Evolutionary conservation across 2,329 filamentous ascomycete species (phyloP), one percentile per base, ranked within the genome.

Genomic region (Fusarium newnesense): DNA sequence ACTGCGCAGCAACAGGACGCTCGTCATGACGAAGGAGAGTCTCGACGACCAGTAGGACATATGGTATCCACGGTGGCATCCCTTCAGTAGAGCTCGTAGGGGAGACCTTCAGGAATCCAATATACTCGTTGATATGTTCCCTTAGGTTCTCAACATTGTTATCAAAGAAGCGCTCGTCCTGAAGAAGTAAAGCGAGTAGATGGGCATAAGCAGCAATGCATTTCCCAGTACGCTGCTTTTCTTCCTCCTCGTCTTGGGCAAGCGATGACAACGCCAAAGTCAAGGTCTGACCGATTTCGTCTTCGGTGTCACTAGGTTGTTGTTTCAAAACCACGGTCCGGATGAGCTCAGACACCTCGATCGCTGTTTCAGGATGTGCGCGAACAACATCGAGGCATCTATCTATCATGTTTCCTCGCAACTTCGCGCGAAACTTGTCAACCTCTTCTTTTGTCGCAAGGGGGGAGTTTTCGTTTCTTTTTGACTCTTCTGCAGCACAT

Each of bases 21-120:
- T 94, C 92, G 81, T 98, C 96, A 76, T 97, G 93, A 19, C 93
- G 92, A n/a, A 99, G 86, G 37, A 98, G 86, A 60, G 93, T 93
- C 85, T 99, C 96, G 54, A 98, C 87, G 56, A 99, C 93, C 21
- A 98, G 87, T 39, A 99, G 86, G 37, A 98, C 91, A 78, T 96
- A 95, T 18, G 94, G 93, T 72, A 98, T 92, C 95, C 96, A 99
- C 4, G 94, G 93, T 9, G 95, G 93, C n/a, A 94, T 86, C 66
- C 96, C 93, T 54, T 97, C 94, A 1, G 88, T 85, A 7, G 92
- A 87, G 63, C 92, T 89, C 32, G 91, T 89, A 1, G 90, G 85
- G 9, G 90, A 86, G 8, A 95, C 84, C 76, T 93, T 92, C 75
- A 99, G 89, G 80, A 98, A 98, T 5, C 86, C 87, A 34, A 97